Base-by-base conservation (phyloP, 2,329 filamentous ascomycete species). In the Exophiala alcalophila region DNA sequence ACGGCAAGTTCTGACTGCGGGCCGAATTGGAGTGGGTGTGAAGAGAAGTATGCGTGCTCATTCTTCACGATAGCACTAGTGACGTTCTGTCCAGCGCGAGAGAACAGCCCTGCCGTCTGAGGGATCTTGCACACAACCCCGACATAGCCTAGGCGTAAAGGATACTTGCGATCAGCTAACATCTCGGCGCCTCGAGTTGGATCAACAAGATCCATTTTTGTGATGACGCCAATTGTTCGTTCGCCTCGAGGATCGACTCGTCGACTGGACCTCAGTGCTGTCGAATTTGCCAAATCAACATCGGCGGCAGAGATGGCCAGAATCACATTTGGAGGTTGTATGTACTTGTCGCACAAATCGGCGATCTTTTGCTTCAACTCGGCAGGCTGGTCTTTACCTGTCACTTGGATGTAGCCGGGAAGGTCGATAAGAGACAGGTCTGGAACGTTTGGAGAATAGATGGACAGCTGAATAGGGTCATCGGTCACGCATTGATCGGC, bases 171-270 rank as follows among this genome's bases (percentile, higher is more conserved):
- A 63, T 98, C 91, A 18, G 76, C 82, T 14, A 98, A 72, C 21
- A 98, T 87, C 24, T 79, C 75, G 10, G 80, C 77, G 20, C 90
- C 92, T 44, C 91, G 81, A 5, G 73, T 71, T 3, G 92, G 77
- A 55, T 97, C 91, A 5, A 98, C 90, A 15, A 98, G 74, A 59
- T 98, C 92, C 91, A 98, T 96, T 70, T 98, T 98, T 3, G 92
- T 98, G 28, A 98, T 83, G n/a, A 98, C 92, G 30, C 92, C 92
- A 60, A 98, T 98, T 0, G 92, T 98, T 50, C 92, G 78, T 67
- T 98, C 92, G 40, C 92, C 92, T 48, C 92, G 77, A 1, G 92
- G 92, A 59, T 98, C 92, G 19, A 97, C 90, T 55, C 91, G 79
- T 50, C 92, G 79, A 55, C 90, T 95, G 12, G 92, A 89, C 56